Base-by-base conservation (phyloP, 768 basidiomycete species). In the Xanthoconium purpureum region DNA sequence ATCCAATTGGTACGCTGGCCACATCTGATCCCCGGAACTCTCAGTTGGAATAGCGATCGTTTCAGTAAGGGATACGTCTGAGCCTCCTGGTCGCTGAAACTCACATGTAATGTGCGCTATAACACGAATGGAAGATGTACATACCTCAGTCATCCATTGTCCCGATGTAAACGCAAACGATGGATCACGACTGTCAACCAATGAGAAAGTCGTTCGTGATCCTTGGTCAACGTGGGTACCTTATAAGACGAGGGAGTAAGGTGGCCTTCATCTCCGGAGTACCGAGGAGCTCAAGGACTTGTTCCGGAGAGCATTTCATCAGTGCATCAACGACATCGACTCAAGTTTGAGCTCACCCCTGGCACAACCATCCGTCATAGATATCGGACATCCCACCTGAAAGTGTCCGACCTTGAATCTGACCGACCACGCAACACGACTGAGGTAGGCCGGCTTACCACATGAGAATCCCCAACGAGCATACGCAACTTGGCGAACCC, bases 131-230 rank as follows among this genome's bases (percentile, higher is more conserved):
- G 13, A 17, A 10, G 13, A 28, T 38, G 35, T 6, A 57, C 68
- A 5, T 56, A 80, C 87, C 73, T 90, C 88, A 4, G 89, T 90
- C 89, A 89, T 89, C 88, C 88, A 91, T 70, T 91, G 89, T 0
- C 89, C 89, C 11, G 88, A 81, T 6, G 85, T 88, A 57, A 84
- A 91, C 0, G 87, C 84, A 32, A 69, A 54, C 1, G 73, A 63
- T 10, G 87, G 82, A 64, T 91, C 80, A 6, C 84, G 85, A 64
- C 88, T 88, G 52, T 50, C 7, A 44, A 39, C 17, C 17, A 10
- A 36, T 42, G 36, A 36, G 29, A 52, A n/a, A 30, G 7, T 5
- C 17, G 13, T 14, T 20, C 8, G 14, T 32, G 14, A 48, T 38
- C 29, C 11, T 18, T 46, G 42, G 43, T 39, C 37, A 6, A 24